These are phyloP conservation scores for Trichoderma sp. DNA, from an alignment of 2,329 filamentous ascomycete genomes.

Conservation along the genomic window DNA sequence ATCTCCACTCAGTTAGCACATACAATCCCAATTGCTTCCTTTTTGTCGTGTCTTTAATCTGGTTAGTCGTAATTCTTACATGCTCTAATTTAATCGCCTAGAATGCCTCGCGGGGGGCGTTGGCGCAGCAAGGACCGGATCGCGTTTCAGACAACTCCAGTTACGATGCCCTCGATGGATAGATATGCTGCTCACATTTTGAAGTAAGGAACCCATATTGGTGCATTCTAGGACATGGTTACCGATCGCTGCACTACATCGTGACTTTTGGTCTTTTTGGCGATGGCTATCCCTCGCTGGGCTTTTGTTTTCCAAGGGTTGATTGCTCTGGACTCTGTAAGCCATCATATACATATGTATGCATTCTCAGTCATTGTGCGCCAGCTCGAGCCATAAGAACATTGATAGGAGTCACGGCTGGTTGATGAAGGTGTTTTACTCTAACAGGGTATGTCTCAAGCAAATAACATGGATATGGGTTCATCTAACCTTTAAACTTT, in stretches of 20 bases:
- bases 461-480: conserved; percentile 24
- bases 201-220: conserved; percentile 90
- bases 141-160: not conserved
- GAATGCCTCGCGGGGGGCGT: not conserved
- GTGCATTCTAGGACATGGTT: conserved; percentile 96
- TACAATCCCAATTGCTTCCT: not conserved
- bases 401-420: conserved; percentile 83
- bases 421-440: conserved; percentile 92
- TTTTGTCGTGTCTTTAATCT: not conserved
- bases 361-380: conserved; percentile 76
- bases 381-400: conserved; percentile 83
- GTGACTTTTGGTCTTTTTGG: conserved; percentile 89
- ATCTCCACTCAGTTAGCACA: not conserved
- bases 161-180: conserved; percentile 71
- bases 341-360: conserved; percentile 99
- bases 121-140: not conserved
- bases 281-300: conserved; percentile 92
- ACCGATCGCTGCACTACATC: conserved; percentile 95
- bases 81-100: not conserved
- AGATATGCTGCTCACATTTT: conserved; percentile 77
- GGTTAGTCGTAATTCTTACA: not conserved
- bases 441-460: conserved; percentile 83
- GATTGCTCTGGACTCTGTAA: conserved; percentile 88
- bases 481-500: conserved; percentile 25
- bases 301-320: conserved; percentile 89